Evolutionary conservation across 768 basidiomycete species (phyloP), one percentile per base, ranked within the genome.

Genomic region (Kwoniella heveanensis): DNA sequence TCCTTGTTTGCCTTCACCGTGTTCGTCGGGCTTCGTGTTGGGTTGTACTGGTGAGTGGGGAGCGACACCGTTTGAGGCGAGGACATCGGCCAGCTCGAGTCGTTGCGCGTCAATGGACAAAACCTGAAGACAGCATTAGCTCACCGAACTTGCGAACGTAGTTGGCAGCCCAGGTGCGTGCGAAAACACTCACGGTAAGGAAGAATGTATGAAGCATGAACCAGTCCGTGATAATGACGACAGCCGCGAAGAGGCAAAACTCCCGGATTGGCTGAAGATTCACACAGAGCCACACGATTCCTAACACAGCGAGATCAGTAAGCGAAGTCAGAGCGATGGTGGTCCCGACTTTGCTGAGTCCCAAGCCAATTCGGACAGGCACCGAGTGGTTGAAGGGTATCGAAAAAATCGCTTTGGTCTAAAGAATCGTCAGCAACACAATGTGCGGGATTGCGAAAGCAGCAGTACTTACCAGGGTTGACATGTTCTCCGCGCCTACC

Each of bases 401-500:
- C 36, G 67, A 65, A 68, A 81, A 74, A 55, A 68, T 73, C 27
- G 60, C 65, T 57, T 59, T 48, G 26, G 55, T 78, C 61, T 71
- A 36, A 21, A 44, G 21, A 8, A 52, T 9, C 24, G 17, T 29
- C 36, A 79, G 54, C 15, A 2, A 57, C 22, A 27, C 29, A 72
- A n/a, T n/a, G n/a, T n/a, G n/a, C n/a, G n/a, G n/a, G n/a, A n/a
- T n/a, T n/a, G n/a, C n/a, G n/a, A n/a, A n/a, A n/a, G n/a, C 37
- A 26, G 22, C 13, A 26, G 25, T 2, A 63, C 87, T 66, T 78
- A 92, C 92, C 77, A 99, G 83, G 72, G 88, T 90, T 77, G 92
- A 91, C 94, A 98, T 97, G 72, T 97, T 98, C 82, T 98, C 95
- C 1, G 92, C 90, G 2, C 95, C 95, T 15, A 95, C 90, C 68